Conservation (phyloP, 2,329 filamentous ascomycete species). For the Colletotrichum caudatum region DNA sequence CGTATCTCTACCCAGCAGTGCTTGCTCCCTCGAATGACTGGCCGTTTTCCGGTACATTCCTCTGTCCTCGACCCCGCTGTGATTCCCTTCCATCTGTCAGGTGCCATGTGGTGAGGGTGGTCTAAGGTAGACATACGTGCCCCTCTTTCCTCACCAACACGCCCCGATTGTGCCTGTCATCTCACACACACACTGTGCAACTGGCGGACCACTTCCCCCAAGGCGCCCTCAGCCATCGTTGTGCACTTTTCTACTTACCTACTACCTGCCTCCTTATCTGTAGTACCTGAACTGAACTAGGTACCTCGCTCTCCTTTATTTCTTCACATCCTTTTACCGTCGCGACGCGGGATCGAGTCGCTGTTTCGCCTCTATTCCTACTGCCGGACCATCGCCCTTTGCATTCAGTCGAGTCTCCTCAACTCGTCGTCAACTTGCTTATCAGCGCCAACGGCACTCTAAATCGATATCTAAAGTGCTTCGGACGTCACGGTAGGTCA, state of each 20-base stretch:
- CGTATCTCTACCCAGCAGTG: neutral
- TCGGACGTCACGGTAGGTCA: constrained; percentile 18
- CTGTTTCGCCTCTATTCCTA: neutral
- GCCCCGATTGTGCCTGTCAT: constrained; percentile 18
- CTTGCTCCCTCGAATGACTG: neutral
- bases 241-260: constrained; percentile 1
- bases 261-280: neutral
- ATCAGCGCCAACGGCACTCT: constrained; percentile 5
- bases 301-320: neutral
- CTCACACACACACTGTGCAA: constrained; percentile 39
- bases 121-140: constrained; percentile 26
- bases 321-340: neutral
- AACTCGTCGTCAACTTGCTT: neutral
- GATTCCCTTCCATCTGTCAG: constrained; percentile 13
- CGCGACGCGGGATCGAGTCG: too few species aligned
- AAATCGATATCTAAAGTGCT: constrained; percentile 16
- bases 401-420: neutral
- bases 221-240: constrained; percentile 9
- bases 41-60: neutral
- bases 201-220: constrained; percentile 29
- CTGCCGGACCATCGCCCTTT: neutral
- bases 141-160: constrained; percentile 39
- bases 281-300: neutral
- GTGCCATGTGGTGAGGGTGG: constrained; percentile 27
- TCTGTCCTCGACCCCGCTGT: constrained; percentile 2